A percentile compares a stretch with the other conserved stretches of the same genome.
phyloP scores from a whole-genome alignment of 169 alveolate species.

The Plasmodium vinckei region DNA sequence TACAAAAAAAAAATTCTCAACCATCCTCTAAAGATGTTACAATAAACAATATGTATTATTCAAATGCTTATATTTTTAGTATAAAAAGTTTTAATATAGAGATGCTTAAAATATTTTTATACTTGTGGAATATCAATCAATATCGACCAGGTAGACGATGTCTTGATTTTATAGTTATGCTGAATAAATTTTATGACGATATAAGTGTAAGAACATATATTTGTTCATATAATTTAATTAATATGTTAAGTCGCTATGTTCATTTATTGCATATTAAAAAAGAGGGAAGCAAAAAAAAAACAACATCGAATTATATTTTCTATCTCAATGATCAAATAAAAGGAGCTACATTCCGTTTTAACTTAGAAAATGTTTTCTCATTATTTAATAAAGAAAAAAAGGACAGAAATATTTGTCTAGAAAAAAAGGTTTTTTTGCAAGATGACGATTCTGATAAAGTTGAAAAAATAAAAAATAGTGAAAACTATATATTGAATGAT shows the following conservation, averaged over 20 bases:
- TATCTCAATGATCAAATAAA: conserved; percentile 21
- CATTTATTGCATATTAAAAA: not conserved
- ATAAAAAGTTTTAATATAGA: conserved; percentile 19
- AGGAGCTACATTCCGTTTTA: not conserved
- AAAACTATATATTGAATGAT: conserved; percentile 32
- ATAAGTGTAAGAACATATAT: conserved; percentile 13
- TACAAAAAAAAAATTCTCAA: not conserved
- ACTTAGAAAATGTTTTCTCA: conserved; percentile 11
- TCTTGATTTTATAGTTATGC: conserved; percentile 13
- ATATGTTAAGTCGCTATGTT: conserved; percentile 5
- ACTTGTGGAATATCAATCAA: conserved; percentile 13
- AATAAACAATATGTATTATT: not conserved
- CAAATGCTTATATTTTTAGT: not conserved
- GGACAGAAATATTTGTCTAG: not conserved
- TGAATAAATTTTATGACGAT: conserved; percentile 20
- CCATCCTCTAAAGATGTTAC: not conserved
- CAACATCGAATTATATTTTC: not conserved
- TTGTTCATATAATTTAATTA: not conserved
- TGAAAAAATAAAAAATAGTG: conserved; percentile 5
- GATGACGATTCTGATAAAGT: not conserved
- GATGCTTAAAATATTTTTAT: conserved; percentile 27
- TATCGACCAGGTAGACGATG: conserved; percentile 21
- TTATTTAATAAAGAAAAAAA: not conserved
- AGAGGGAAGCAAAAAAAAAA: not conserved
- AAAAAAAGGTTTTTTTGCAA: not conserved